phyloP scores from a whole-genome alignment of 2,329 filamentous ascomycete genomes.

The Stagonosporopsis rhizophila region DNA sequence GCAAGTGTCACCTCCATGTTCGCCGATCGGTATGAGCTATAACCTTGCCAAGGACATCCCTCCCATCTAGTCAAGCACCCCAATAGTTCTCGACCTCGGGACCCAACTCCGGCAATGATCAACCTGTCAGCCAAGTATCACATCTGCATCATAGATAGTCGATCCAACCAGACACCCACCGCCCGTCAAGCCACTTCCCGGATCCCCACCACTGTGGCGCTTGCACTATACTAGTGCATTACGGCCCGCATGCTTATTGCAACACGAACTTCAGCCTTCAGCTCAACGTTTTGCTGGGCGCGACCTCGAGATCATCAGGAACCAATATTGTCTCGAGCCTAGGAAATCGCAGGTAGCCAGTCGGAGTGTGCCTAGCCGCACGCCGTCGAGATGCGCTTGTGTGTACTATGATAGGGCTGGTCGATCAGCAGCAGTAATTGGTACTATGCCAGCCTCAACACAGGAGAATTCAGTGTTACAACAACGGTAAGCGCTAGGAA shows the following conservation, averaged over 20 bases:
- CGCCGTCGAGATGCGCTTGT: background rate
- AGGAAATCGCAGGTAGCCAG: background rate
- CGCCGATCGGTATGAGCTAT: background rate
- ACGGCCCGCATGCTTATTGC: background rate
- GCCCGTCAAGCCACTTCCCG: constrained; percentile 1
- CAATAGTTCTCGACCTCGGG: background rate
- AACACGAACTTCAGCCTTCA: background rate
- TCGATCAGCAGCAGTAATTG: background rate
- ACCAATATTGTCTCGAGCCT: background rate
- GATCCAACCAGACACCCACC: background rate
- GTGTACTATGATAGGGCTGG: background rate
- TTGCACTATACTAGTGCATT: constrained; percentile 4
- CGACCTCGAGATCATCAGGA: background rate
- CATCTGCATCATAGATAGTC: background rate
- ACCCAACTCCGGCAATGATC: background rate
- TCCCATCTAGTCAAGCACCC: background rate
- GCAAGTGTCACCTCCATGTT: background rate
- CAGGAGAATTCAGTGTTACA: background rate
- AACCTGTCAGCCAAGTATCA: constrained; percentile 4
- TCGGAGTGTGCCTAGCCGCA: background rate
- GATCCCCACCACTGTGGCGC: constrained; percentile 13
- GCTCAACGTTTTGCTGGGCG: constrained; percentile 1
- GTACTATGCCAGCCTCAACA: background rate
- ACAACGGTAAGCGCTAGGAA: background rate
- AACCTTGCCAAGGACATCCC: background rate